Evolutionary conservation across 1,284 basidiomycete species (phyloP), one percentile per base, ranked within the genome.

Genomic region (Neonothopanus nambi): DNA sequence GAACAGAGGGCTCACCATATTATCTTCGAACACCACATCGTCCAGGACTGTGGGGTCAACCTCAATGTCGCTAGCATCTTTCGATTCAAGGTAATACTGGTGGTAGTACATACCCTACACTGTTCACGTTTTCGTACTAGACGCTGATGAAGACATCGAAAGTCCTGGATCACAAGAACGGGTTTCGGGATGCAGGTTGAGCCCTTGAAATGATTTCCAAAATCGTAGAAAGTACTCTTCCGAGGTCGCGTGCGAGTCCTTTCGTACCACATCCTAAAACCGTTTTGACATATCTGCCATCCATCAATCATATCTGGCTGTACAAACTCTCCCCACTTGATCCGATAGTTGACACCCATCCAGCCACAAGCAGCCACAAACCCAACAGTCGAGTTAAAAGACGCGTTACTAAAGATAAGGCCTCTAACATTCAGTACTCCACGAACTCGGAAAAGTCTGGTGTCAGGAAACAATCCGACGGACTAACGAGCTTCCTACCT

Each of bases 381-480:
- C 3, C 57, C 54, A 11, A 73, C 35, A 69, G 68, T 67, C 70
- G 21, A 77, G 50, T 17, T 46, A 40, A 17, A 23, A 15, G 17
- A 3, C 43, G 30, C 9, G 12, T 7, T 21, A 3, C n/a, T 33
- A 39, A 17, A 6, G 23, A 30, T 35, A 28, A 51, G 38, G 17
- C n/a, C n/a, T n/a, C n/a, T n/a, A n/a, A n/a, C n/a, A n/a, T 76
- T 65, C 79, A 78, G 66, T 84, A 87, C 68, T 89, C 87, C 81
- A 89, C 81, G 46, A 78, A 77, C 65, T 88, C 84, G 60, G 60
- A 38, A 58, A 59, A 3, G 58, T 61, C 36, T 21, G 56, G 60
- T 2, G 58, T 49, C 40, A 56, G 58, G 36, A 58, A 58, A 48
- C 58, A 58, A 48, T 61, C 60, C 37, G 43, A 17, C 7, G 60